Base-by-base conservation (phyloP, 768 basidiomycete genomes). In the Suillus lakei region DNA sequence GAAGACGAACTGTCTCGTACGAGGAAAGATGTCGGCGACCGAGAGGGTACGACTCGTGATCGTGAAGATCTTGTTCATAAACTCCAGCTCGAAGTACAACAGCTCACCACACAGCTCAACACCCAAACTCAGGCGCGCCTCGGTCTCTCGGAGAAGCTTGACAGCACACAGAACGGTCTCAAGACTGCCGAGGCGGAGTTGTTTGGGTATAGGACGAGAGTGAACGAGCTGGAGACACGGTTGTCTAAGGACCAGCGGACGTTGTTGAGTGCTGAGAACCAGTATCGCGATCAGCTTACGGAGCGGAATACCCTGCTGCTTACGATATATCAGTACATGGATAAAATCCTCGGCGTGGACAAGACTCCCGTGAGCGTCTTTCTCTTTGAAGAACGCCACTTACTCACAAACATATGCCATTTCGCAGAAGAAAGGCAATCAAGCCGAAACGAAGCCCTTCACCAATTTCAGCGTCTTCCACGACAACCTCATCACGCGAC, bases 381-480 rank as follows among this genome's bases (percentile, higher is more conserved):
- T 64, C 26, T n/a, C 5, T 16, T 16, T 5, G 16, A 8, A 36
- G 15, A 60, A 6, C 13, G 41, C 65, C 34, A 4, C 16, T 46
- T 66, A 36, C 66, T 30, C 28, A 32, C 26, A 8, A 15, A 48
- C 38, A 28, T 5, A 18, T 18, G 2, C 6, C 9, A 54, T 30
- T 32, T n/a, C 65, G 44, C 71, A 92, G 92, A 93, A 93, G 78
- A 93, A 90, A 72, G 83, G 86, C 1, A 83, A 86, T 1, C 86
- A 91, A 67, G 89, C 88, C 0, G 93, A 95, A 75, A 93, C 94
- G 0, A 96, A 95, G 72, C 95, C 95, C 0, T 95, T 94, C 78
- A 94, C 95, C 26, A 97, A 97, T 78, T 98, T 98, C 72, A 81
- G 86, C 68, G 90, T 95, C 62, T 98, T 99, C 83, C 93, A 97